Evolutionary conservation across 78 protist genomes (phyloP), one percentile per base, ranked within the genome.

Genomic region (Dictyostelium purpureum): DNA sequence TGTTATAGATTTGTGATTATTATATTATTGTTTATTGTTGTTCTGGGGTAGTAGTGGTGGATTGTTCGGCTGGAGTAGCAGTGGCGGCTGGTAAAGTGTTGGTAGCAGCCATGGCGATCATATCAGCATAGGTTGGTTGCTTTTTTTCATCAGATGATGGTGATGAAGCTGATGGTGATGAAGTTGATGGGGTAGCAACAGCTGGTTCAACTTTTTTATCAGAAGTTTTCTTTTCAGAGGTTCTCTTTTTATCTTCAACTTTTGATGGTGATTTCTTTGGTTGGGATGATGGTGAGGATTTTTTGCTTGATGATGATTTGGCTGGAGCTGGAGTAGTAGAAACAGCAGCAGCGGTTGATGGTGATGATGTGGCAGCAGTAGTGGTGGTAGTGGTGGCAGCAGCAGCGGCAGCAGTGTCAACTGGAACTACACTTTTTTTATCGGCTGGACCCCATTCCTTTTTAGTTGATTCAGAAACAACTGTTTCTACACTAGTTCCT

Each of bases 41-140:
- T 63, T 63, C 1, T 33, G 14, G 26, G 71, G 10, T 11, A 9
- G 12, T 49, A 24, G 26, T 21, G 6, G 21, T 35, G 35, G 21
- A 38, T 85, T 70, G 61, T 42, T 65, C 77, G 37, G 45, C 70
- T 61, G 76, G 40, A 47, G 88, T 9, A 1, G 67, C 52, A 38
- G 19, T 63, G 43, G 79, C 63, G 11, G 47, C 28, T n/a, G 76
- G 42, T 33, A 43, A 16, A 19, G 90, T 66, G 11, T 59, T 40
- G 19, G 33, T 77, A n/a, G 80, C 77, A 19, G 77, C 57, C 79
- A 52, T 73, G 26, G 90, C 82, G 19, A 85, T 73, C 28, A 85
- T 85, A 73, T 85, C 92, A 45, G 92, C 92, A 45, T 59, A 59
- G 47, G 92, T 85, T 85, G 92, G 92, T 85, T 85, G 92, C 28